Conservation (phyloP, 2,329 filamentous ascomycete genomes). For the Ophiostoma montium region DNA sequence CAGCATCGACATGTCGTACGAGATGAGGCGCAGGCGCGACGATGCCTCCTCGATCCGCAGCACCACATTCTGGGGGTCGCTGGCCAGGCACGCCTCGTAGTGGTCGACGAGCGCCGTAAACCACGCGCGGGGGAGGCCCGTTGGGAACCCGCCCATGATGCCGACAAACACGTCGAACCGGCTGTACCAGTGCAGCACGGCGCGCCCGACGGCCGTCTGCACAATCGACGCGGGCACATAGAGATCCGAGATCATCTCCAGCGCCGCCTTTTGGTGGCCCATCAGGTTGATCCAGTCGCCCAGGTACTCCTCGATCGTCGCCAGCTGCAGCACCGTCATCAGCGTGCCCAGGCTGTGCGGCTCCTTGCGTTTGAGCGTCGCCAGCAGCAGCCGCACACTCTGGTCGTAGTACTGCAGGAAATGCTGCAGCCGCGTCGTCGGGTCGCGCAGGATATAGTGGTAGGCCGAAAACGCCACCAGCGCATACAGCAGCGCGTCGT, state of each 20-base stretch:
- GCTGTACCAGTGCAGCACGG: slow-evolving; percentile 76
- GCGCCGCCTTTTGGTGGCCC: slow-evolving; percentile 82
- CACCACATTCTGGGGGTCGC: slow-evolving; percentile 46
- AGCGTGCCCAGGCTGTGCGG: slow-evolving; percentile 56
- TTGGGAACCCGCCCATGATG: slow-evolving; percentile 66
- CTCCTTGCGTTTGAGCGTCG: slow-evolving; percentile 55
- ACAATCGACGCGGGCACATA: slow-evolving; percentile 65
- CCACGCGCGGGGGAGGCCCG: slow-evolving; percentile 65
- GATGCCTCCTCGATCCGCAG: slow-evolving; percentile 55
- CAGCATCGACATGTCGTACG: slow-evolving; percentile 65
- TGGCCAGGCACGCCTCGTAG: slow-evolving; percentile 42
- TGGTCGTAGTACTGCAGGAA: slow-evolving; percentile 87
- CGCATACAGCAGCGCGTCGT: slow-evolving; percentile 74
- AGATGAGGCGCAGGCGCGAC: slow-evolving; percentile 55
- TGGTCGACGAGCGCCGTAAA: slow-evolving; percentile 51
- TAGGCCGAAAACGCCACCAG: slow-evolving; percentile 83
- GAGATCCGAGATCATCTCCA: slow-evolving; percentile 62
- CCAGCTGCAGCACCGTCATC: slow-evolving; percentile 78
- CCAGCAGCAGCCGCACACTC: slow-evolving; percentile 64
- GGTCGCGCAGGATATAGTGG: slow-evolving; percentile 58
- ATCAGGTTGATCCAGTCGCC: slow-evolving; percentile 92
- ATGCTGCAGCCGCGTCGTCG: slow-evolving; percentile 58
- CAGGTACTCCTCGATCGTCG: slow-evolving; percentile 91
- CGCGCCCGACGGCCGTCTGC: slow-evolving; percentile 54
- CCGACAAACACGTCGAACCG: slow-evolving; percentile 78